phyloP scores from a whole-genome alignment of 495 filamentous ascomycete species.

The Trypethelium eluteriae region DNA sequence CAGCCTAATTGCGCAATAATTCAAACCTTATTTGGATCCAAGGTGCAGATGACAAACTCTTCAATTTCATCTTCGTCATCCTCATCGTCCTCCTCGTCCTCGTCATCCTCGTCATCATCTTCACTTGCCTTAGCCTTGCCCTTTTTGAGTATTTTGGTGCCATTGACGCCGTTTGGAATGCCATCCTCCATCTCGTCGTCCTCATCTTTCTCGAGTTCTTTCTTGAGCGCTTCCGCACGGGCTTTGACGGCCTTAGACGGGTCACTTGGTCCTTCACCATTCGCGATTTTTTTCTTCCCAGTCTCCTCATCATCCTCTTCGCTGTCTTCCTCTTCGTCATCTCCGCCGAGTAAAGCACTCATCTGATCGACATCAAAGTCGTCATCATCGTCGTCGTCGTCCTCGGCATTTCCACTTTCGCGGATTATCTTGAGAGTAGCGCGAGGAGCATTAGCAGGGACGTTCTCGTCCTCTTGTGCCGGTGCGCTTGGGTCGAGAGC shows the following conservation, averaged over 20 bases:
- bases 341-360: conserved; percentile 50
- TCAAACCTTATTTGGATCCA: conserved; percentile 73
- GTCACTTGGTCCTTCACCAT: conserved; percentile 83
- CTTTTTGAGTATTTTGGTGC: conserved; percentile 62
- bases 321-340: conserved; percentile 45
- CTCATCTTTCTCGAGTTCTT: conserved; percentile 35
- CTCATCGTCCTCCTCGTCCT: conserved; percentile 50
- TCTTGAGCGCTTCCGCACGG: conserved; percentile 55
- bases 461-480: conserved; percentile 54
- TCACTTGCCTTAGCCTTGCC: conserved; percentile 70
- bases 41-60: conserved; percentile 86
- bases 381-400: conserved; percentile 42
- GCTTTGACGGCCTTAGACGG: conserved; percentile 80
- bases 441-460: conserved; percentile 52
- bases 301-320: conserved; percentile 56
- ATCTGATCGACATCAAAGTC: conserved; percentile 58
- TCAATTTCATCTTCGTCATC: conserved; percentile 64
- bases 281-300: conserved; percentile 53
- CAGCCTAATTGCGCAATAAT: neutral
- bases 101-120: conserved; percentile 51
- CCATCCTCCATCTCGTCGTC: conserved; percentile 49
- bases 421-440: conserved; percentile 88
- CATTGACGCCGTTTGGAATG: conserved; percentile 53
- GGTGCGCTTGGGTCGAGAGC: conserved; percentile 83
- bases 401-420: conserved; percentile 41